phyloP scores from a whole-genome alignment of 495 filamentous ascomycete genomes.

The Penicillium lividum region DNA sequence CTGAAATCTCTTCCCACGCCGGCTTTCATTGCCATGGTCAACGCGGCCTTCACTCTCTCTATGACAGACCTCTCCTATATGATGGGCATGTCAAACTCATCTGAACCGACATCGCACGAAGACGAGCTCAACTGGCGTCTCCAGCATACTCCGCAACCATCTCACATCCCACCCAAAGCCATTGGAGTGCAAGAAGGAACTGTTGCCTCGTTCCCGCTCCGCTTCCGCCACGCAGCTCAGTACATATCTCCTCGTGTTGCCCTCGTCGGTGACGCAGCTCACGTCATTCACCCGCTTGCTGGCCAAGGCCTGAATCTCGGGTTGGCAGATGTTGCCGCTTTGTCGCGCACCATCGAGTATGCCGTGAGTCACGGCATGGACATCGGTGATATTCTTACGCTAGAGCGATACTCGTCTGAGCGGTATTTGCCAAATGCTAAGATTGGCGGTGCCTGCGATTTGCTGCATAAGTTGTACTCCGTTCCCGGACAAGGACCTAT shows the following conservation, averaged over 20 bases:
- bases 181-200: conserved; percentile 72
- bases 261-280: conserved; percentile 90
- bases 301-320: conserved; percentile 96
- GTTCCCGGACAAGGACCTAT: conserved; percentile 69
- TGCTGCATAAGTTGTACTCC: conserved; percentile 90
- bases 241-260: conserved; percentile 89
- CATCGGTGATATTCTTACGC: conserved; percentile 68
- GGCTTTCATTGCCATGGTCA: conserved; percentile 85
- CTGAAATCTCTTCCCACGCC: conserved; percentile 71
- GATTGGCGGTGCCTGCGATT: conserved; percentile 85
- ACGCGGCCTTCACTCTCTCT: conserved; percentile 85
- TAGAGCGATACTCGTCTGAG: conserved; percentile 77
- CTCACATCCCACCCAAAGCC: conserved; percentile 57
- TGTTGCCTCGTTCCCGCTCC: conserved; percentile 88
- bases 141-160: conserved; percentile 60
- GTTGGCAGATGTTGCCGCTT: conserved; percentile 77
- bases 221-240: conserved; percentile 85
- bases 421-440: conserved; percentile 82
- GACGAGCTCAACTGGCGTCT: conserved; percentile 82
- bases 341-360: conserved; percentile 70
- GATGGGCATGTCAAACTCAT: conserved; percentile 53
- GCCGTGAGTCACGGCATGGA: conserved; percentile 84
- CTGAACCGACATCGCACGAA: conserved; percentile 47
- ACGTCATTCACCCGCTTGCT: conserved; percentile 91
- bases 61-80: conserved; percentile 81